Percentiles rank a stretch among this genome's conserved stretches.
phyloP scores from a whole-genome alignment of 2,329 filamentous ascomycete genomes.

The Aspergillus ustus region DNA sequence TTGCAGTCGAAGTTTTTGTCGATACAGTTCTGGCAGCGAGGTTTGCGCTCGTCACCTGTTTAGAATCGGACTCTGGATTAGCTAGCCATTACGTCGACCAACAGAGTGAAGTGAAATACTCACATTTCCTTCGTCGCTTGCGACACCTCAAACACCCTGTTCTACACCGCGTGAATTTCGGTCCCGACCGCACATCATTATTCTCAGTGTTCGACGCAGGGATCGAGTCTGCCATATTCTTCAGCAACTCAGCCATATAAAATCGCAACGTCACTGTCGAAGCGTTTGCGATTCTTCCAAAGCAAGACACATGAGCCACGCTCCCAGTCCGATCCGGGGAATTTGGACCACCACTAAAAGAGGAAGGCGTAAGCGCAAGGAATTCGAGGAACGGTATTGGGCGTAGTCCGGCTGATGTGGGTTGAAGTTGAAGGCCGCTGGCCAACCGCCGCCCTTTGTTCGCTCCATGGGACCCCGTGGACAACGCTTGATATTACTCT shows the following conservation, averaged over 20 bases:
- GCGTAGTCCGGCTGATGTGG: no score
- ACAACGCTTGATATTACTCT: no score
- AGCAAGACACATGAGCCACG: no score
- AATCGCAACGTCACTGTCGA: neutral
- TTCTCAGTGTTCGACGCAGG: neutral
- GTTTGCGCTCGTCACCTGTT: constrained; percentile 57
- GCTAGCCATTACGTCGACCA: neutral
- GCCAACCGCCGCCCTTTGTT: no score
- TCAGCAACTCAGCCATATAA: neutral
- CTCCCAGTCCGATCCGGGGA: neutral
- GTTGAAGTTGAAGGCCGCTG: no score
- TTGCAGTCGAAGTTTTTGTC: constrained; percentile 54
- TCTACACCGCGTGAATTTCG: constrained; percentile 33
- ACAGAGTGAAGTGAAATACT: constrained; percentile 19
- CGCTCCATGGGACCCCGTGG: no score
- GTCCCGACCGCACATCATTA: neutral
- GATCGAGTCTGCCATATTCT: neutral
- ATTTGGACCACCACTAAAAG: neutral
- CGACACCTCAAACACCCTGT: constrained; percentile 57
- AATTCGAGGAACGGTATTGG: no score
- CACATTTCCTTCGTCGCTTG: constrained; percentile 55
- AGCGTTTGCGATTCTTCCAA: neutral
- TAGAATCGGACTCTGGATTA: neutral
- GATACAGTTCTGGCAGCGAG: constrained; percentile 54
- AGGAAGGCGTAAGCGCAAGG: neutral